Base-by-base conservation (phyloP, 345 rosid genomes). In the Arabidopsis arenosa region DNA sequence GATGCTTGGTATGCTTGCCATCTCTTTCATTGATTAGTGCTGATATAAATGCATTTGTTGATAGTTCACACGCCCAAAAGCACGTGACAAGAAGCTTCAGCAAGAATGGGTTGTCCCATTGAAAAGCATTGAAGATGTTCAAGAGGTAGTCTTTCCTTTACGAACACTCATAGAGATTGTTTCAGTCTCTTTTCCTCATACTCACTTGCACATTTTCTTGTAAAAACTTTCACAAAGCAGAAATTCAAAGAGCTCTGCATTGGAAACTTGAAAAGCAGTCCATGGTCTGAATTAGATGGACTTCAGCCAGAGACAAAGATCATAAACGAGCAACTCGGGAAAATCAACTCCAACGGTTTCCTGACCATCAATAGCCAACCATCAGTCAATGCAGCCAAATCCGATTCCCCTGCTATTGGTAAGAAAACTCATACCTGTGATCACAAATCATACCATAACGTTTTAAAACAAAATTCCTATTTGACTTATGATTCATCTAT, bases 291-390 rank as follows among this genome's bases (percentile, higher is more conserved):
- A 71, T 69, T 95, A 56, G 96, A 95, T 49, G 90, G 94, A 70
- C 92, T 95, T 78, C 96, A 88, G 80, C 90, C 93, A 14, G 99
- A 93, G 89, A 96, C 99, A 57, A 93, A 83, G 76, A 87, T 96
- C 83, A 96, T 96, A 30, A 82, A 90, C 73, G 97, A 89, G 80
- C 85, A 86, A 11, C 93, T 95, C 9, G 96, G 91, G 36, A 89
- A 79, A 84, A 83, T 95, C 81, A 95, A 95, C 84, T 68, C 82
- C 84, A 87, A 86, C 69, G 98, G 98, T 72, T 90, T 88, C 88
- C 80, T 95, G 72, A 92, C 98, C 17, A 88, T 92, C 84, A 95
- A 95, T 75, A 96, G 99, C 84, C 99, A 96, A 75, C 98, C 97
- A 35, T 92, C 99, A 10, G 90, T 96, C 75, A 96, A 93, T 47